phyloP scores from a whole-genome alignment of 331 rosid genomes.

The Cydonia oblonga region DNA sequence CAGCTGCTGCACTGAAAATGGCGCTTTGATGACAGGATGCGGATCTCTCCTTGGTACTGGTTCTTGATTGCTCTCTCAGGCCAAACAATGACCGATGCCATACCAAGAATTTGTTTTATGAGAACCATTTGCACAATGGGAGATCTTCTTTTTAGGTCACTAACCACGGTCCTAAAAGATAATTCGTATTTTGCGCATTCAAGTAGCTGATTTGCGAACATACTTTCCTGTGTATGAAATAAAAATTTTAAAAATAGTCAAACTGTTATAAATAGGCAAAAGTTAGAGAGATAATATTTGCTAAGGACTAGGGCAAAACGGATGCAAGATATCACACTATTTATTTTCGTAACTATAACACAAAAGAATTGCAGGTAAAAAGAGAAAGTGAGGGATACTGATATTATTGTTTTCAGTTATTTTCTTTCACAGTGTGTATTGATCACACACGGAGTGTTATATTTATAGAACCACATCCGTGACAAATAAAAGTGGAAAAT shows the following conservation, averaged over 20 bases:
- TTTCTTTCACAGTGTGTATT: too few relatives aligned
- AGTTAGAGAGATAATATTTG: too few relatives aligned
- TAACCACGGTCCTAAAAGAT: slow-evolving; percentile 63
- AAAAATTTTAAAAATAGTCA: slow-evolving; percentile 2
- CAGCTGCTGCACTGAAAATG: slow-evolving; percentile 40
- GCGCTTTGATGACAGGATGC: slow-evolving; percentile 57
- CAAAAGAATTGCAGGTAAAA: too few relatives aligned
- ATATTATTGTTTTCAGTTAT: too few relatives aligned
- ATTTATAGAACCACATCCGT: too few relatives aligned
- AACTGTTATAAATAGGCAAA: too few relatives aligned
- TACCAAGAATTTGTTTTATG: slow-evolving; percentile 71
- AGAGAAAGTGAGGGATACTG: too few relatives aligned
- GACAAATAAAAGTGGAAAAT: background rate
- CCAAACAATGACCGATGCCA: slow-evolving; percentile 43
- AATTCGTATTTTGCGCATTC: slow-evolving; percentile 71
- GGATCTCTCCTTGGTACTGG: slow-evolving; percentile 36
- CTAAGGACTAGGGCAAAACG: too few relatives aligned
- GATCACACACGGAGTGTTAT: too few relatives aligned
- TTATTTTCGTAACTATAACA: too few relatives aligned
- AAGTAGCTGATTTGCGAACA: slow-evolving; percentile 69
- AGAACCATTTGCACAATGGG: slow-evolving; percentile 62
- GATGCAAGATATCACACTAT: too few relatives aligned
- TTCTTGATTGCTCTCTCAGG: slow-evolving; percentile 19
- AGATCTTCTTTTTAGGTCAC: slow-evolving; percentile 53
- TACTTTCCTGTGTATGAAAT: slow-evolving; percentile 40